Base-by-base conservation (phyloP, 495 filamentous ascomycete genomes). In the Lasiosphaeria ovina region DNA sequence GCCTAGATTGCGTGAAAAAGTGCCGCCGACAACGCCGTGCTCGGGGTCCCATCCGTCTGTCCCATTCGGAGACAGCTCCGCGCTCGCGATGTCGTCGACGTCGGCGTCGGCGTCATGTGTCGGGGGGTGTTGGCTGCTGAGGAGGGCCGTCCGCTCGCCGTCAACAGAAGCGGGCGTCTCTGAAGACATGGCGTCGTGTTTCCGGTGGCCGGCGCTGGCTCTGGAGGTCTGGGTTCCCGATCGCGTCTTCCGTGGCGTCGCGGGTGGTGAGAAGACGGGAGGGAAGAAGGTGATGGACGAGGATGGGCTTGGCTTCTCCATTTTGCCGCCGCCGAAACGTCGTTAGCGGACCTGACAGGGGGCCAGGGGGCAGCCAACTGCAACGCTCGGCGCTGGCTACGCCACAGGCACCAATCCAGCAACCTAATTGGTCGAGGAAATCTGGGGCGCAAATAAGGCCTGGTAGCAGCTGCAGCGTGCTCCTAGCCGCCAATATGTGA, bases 1-100 rank as follows among this genome's bases (percentile, higher is more conserved):
- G 35, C 77, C 76, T 12, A 83, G 75, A 45, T 72, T 79, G 40
- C 72, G 76, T n/a, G 67, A 71, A 59, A 83, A 82, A 0, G 76
- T 76, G 62, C 67, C 71, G 14, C 6, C 33, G 11, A 14, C 48
- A 16, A 55, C 57, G 24, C 57, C 54, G 1, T 35, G 31, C 7
- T 6, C 55, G 6, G 14, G 24, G 17, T 55, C 51, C 9, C 36
- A 38, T 47, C 11, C 44, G 16, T 11, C 2, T 11, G 5, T n/a
- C 4, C 44, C 44, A n/a, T 47, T 47, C 16, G 1, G 6, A 24
- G 24, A 24, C 24, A 2, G 24, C 11, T 11, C 44, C 6, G 6
- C 34, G 31, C 3, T 48, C 60, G 9, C 38, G 38, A 8, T 42
- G 8, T 42, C 38, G 38, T 42, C 38, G 38, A 8, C 38, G 38